Evolutionary conservation across 805 yeast genomes (phyloP).

Genomic region (Candida maesae): DNA sequence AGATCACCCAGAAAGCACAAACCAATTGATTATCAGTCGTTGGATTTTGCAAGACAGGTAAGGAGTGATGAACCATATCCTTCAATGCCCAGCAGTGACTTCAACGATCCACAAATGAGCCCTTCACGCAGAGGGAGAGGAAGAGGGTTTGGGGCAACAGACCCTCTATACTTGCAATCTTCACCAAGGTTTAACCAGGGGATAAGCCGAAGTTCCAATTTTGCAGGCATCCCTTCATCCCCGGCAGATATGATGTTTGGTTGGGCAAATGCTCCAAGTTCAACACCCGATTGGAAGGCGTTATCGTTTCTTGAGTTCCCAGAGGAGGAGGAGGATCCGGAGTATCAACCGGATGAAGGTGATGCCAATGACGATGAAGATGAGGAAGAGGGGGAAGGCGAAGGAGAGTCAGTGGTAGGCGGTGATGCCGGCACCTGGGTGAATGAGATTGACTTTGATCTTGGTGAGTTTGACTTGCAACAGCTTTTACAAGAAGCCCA

Average conservation of each 20-base stretch:
- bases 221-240: slow-evolving; percentile 12
- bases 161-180: neutral
- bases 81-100: neutral
- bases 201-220: neutral
- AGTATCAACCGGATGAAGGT: slow-evolving; percentile 12
- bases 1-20: slow-evolving; percentile 10
- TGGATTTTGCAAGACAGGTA: neutral
- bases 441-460: neutral
- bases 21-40: neutral
- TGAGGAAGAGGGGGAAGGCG: slow-evolving; percentile 3
- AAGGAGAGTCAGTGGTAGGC: no score
- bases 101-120: slow-evolving; percentile 2
- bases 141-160: slow-evolving; percentile 1
- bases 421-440: no score
- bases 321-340: slow-evolving; percentile 13
- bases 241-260: slow-evolving; percentile 2
- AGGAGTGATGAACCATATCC: slow-evolving; percentile 1
- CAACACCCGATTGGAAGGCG: slow-evolving; percentile 11
- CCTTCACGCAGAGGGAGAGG: slow-evolving; percentile 8
- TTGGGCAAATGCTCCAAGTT: slow-evolving; percentile 3
- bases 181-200: neutral
- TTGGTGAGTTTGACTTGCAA: slow-evolving; percentile 5
- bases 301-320: slow-evolving; percentile 8
- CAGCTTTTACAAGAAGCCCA: slow-evolving; percentile 8
- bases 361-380: slow-evolving; percentile 7